Evolutionary conservation across 371 early-diverging fungal genomes (phyloP).

Genomic region (Mucor velutinosus): DNA sequence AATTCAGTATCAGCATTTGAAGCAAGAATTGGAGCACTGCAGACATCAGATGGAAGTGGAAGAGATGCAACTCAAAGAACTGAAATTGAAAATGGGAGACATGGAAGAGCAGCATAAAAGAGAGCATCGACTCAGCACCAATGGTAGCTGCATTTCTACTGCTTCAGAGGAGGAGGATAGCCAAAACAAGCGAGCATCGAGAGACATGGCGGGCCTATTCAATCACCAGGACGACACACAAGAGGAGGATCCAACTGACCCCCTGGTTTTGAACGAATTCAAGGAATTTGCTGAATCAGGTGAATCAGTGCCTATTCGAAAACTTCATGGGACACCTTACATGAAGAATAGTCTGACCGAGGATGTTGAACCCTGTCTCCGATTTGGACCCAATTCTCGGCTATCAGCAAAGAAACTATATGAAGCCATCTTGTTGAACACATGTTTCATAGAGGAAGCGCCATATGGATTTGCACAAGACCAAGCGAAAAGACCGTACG

Average conservation of each 20-base stretch:
- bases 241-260: slow-evolving; percentile 8
- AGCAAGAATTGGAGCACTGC: slow-evolving; percentile 55
- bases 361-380: slow-evolving; percentile 83
- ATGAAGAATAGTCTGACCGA: slow-evolving; percentile 71
- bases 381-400: slow-evolving; percentile 85
- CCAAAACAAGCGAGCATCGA: slow-evolving; percentile 12
- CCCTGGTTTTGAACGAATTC: slow-evolving; percentile 70
- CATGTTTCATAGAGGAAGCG: slow-evolving; percentile 66
- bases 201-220: slow-evolving; percentile 20
- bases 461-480: slow-evolving; percentile 67
- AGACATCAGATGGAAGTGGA: slow-evolving; percentile 64
- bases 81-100: slow-evolving; percentile 60
- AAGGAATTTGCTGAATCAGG: slow-evolving; percentile 67
- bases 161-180: neutral
- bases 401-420: slow-evolving; percentile 73
- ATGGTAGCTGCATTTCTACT: neutral
- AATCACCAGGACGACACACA: neutral
- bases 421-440: slow-evolving; percentile 78
- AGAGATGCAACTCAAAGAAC: slow-evolving; percentile 68
- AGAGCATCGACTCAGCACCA: neutral
- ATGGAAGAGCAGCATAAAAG: slow-evolving; percentile 23
- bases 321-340: slow-evolving; percentile 53
- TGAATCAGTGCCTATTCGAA: slow-evolving; percentile 53
- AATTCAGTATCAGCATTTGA: slow-evolving; percentile 44
- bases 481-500: slow-evolving; percentile 48